Evolutionary conservation across 1,284 basidiomycete genomes (phyloP).

Genomic region (Leccinum subspadiceum): DNA sequence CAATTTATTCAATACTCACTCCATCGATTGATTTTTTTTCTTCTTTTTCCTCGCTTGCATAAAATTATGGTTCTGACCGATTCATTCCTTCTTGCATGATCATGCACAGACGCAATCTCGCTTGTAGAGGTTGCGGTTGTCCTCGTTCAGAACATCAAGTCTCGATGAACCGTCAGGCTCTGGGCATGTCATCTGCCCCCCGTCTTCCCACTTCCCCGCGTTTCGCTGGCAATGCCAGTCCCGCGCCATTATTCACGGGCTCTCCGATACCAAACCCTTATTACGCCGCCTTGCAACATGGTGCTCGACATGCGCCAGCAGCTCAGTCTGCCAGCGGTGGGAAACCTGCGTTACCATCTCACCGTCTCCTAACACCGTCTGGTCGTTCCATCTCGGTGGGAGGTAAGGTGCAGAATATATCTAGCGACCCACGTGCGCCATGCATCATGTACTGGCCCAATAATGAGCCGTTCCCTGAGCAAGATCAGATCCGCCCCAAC

Average conservation of each 20-base stretch:
- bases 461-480: constrained; percentile 76
- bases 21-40: constrained; percentile 8
- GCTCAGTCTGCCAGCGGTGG: constrained; percentile 18
- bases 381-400: constrained; percentile 70
- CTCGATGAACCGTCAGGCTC: constrained; percentile 29
- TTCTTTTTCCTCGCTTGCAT: constrained; percentile 30
- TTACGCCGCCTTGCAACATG: constrained; percentile 18
- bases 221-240: constrained; percentile 32
- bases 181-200: constrained; percentile 25
- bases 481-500: constrained; percentile 70
- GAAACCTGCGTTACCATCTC: constrained; percentile 40
- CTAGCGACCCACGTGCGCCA: constrained; percentile 61
- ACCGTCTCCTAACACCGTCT: constrained; percentile 68
- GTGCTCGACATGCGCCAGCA: constrained; percentile 14
- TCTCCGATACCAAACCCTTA: constrained; percentile 28
- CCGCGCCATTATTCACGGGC: constrained; percentile 11
- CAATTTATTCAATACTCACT: neutral
- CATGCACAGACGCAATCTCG: constrained; percentile 62
- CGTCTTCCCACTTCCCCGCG: constrained; percentile 44
- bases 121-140: constrained; percentile 72
- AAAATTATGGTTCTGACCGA: constrained; percentile 39
- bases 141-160: constrained; percentile 45
- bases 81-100: constrained; percentile 43
- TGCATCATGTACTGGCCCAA: constrained; percentile 87
- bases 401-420: constrained; percentile 75